Evolutionary conservation across 441 rosid species (phyloP).

Genomic region (Eruca vesicaria): DNA sequence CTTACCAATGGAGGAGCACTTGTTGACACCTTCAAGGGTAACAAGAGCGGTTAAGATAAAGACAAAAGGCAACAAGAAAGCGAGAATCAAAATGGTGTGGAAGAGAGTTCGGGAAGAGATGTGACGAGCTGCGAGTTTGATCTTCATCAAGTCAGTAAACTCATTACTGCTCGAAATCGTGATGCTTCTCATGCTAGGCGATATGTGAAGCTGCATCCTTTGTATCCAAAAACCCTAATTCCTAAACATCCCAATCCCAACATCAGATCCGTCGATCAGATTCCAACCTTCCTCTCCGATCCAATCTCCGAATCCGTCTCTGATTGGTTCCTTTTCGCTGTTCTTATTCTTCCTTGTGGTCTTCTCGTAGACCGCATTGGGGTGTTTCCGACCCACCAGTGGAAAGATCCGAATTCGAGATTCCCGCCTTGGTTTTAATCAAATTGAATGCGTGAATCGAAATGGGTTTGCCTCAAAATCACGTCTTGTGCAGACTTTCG

Average conservation of each 20-base stretch:
- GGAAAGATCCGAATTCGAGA: slow-evolving; percentile 18
- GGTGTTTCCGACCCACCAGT: slow-evolving; percentile 26
- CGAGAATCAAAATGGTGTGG: slow-evolving; percentile 92
- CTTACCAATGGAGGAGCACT: slow-evolving; percentile 98
- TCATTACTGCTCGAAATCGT: slow-evolving; percentile 76
- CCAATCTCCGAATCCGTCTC: slow-evolving; percentile 27
- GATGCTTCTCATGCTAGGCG: slow-evolving; percentile 99
- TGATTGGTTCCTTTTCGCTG: slow-evolving; percentile 1
- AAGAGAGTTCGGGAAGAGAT: slow-evolving; percentile 96
- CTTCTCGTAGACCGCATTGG: slow-evolving; percentile 77
- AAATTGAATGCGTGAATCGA: slow-evolving; percentile 34
- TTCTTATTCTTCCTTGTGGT: slow-evolving; percentile 36
- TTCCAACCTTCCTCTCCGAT: no score
- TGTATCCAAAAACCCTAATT: slow-evolving; percentile 27
- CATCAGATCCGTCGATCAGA: slow-evolving; percentile 72
- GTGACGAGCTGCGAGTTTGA: slow-evolving; percentile 97
- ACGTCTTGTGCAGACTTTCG: slow-evolving; percentile 20
- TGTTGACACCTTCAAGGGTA: slow-evolving; percentile 99
- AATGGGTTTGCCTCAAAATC: slow-evolving; percentile 33
- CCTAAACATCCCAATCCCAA: slow-evolving; percentile 43
- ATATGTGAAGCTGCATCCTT: slow-evolving; percentile 99
- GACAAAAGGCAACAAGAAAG: slow-evolving; percentile 96
- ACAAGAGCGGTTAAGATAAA: slow-evolving; percentile 97
- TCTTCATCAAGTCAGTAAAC: slow-evolving; percentile 3
- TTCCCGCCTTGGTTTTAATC: slow-evolving; percentile 27